phyloP scores from a whole-genome alignment of 2,329 filamentous ascomycete species.

The Leptographium procerum region DNA sequence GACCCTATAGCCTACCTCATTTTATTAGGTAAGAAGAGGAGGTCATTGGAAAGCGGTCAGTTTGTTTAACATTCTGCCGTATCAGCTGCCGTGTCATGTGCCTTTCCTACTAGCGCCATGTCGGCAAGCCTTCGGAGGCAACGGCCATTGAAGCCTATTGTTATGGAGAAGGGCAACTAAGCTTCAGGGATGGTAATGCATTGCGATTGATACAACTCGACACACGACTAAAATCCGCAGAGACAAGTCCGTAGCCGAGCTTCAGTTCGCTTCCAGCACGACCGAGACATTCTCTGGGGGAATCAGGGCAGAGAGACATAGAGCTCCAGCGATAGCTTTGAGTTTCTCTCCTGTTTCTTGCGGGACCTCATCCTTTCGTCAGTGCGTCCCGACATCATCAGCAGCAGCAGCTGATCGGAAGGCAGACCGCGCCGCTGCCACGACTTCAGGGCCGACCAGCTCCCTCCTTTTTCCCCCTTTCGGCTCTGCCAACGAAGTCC shows the following conservation, averaged over 20 bases:
- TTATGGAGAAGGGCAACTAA: no score
- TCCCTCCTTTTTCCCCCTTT: background rate
- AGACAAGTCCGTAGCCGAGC: background rate
- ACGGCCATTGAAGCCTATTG: background rate
- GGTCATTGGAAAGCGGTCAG: constrained; percentile 1
- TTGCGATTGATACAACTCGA: background rate
- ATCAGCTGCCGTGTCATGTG: constrained; percentile 2
- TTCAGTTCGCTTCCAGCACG: background rate
- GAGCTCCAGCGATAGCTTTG: background rate
- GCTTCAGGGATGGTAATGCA: background rate
- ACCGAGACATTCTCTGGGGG: background rate
- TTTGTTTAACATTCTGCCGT: background rate
- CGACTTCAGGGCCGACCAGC: background rate
- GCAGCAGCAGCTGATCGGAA: background rate
- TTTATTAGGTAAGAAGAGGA: background rate
- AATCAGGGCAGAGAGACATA: background rate
- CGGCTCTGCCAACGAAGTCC: no score
- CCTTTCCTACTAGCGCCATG: background rate
- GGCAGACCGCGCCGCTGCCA: background rate
- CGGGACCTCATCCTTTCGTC: no score
- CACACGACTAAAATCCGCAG: background rate
- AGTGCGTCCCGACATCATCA: background rate
- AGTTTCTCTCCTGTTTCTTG: background rate
- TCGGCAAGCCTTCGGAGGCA: background rate
- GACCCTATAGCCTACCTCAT: background rate